Evolutionary conservation across 2,329 filamentous ascomycete species (phyloP), one percentile per base, ranked within the genome.

Genomic region (Chaetomiaceae sp.): DNA sequence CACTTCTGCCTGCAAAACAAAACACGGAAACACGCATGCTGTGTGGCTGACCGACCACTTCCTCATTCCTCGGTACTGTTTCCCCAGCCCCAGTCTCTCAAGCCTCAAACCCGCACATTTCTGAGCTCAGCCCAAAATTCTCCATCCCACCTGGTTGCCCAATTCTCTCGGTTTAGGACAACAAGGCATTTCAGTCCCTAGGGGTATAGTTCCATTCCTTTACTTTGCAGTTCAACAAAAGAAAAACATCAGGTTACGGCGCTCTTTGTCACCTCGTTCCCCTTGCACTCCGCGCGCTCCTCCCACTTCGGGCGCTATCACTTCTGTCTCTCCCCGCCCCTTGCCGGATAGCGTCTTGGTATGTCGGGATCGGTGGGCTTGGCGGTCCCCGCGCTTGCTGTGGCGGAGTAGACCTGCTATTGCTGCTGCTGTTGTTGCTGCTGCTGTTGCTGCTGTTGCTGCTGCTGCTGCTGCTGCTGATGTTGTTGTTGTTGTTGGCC

Each of bases 351-450:
- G 88, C 89, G 55, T 89, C 88, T 67, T 84, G 88, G 66, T 95
- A 95, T 63, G 82, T 91, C 2, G 89, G 89, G 58, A 94, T 90
- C 0, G 89, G 88, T 21, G 88, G 86, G 25, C 71, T 69, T 20
- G 61, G 64, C 18, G 68, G 65, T 30, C 66, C 66, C 27, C 53
- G 48, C 27, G 43, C 65, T 59, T 33, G 42, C 60, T 30, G 37
- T 5, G 29, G 60, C 61, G 46, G 38, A 34, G 50, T 51, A 4
- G 48, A 21, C 25, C 44, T 59, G 56, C 21, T 40, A 20, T 25
- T 29, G 9, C 11, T 38, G 34, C 25, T 48, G 1, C 25, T 27
- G 25, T 25, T 29, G 9, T 8, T 38, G 34, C 25, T 48, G 1
- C 25, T 27, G 25, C 44, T 59, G 56, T 23, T 40, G 21, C 16